These are phyloP conservation scores for Ascochyta rabiei DNA, from an alignment of 2,329 filamentous ascomycete genomes.

Conservation along the genomic window DNA sequence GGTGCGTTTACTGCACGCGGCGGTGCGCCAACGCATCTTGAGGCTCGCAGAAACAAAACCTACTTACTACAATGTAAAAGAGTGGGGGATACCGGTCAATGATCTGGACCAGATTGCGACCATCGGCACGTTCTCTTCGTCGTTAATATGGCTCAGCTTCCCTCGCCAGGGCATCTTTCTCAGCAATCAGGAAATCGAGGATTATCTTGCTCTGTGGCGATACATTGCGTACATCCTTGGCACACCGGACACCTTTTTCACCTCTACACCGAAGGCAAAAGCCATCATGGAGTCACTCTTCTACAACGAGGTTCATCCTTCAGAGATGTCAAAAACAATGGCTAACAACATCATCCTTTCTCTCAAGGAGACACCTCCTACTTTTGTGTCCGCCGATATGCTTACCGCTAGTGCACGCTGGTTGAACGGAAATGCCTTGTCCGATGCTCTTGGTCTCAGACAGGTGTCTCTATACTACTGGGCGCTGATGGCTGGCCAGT, in stretches of 20 bases:
- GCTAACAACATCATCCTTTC: slow-evolving; percentile 77
- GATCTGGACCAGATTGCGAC: slow-evolving; percentile 77
- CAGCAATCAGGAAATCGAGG: slow-evolving; percentile 64
- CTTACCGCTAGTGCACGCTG: slow-evolving; percentile 71
- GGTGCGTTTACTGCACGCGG: slow-evolving; percentile 72
- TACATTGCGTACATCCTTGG: slow-evolving; percentile 76
- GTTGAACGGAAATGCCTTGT: slow-evolving; percentile 71
- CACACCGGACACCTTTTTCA: slow-evolving; percentile 66
- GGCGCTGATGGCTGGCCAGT: slow-evolving; percentile 67
- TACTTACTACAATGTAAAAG: slow-evolving; percentile 65
- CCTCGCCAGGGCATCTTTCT: slow-evolving; percentile 75
- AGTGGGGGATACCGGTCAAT: slow-evolving; percentile 72
- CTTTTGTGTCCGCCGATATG: slow-evolving; percentile 69
- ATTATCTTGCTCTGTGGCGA: slow-evolving; percentile 78
- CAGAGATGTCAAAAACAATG: slow-evolving; percentile 65
- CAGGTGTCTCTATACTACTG: slow-evolving; percentile 64
- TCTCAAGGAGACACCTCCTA: slow-evolving; percentile 69
- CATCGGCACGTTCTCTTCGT: slow-evolving; percentile 71
- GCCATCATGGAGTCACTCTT: slow-evolving; percentile 71
- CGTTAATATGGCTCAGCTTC: slow-evolving; percentile 70
- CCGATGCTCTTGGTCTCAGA: slow-evolving; percentile 64
- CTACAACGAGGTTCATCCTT: slow-evolving; percentile 69
- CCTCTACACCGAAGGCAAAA: slow-evolving; percentile 61
- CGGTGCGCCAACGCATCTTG: slow-evolving; percentile 69
- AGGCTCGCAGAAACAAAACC: slow-evolving; percentile 62